Conservation (phyloP, 1,284 basidiomycete species). For the Austropuccinia psidii region DNA sequence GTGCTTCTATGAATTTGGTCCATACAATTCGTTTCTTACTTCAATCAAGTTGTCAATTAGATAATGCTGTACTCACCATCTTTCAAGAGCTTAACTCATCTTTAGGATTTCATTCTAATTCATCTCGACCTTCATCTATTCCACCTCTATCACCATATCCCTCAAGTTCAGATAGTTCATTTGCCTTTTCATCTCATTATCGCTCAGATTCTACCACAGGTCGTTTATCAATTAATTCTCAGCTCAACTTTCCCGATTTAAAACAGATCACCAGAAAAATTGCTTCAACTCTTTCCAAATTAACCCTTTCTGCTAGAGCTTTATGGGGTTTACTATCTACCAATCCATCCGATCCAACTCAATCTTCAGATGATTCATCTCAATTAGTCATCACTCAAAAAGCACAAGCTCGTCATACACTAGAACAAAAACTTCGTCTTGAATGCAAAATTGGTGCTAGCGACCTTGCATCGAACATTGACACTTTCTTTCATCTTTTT, state of each 20-base stretch:
- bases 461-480: slow-evolving; percentile 21
- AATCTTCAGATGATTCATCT: slow-evolving; percentile 50
- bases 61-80: slow-evolving; percentile 20
- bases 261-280: slow-evolving; percentile 50
- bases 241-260: slow-evolving; percentile 42
- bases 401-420: slow-evolving; percentile 32
- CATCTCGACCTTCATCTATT: slow-evolving; percentile 38
- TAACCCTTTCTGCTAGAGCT: slow-evolving; percentile 50
- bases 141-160: slow-evolving; percentile 19
- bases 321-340: slow-evolving; percentile 42
- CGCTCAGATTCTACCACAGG: slow-evolving; percentile 12
- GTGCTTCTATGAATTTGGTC: slow-evolving; percentile 14
- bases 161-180: slow-evolving; percentile 34
- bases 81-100: slow-evolving; percentile 41
- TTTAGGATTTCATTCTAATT: slow-evolving; percentile 53
- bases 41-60: slow-evolving; percentile 24
- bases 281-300: slow-evolving; percentile 50
- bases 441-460: slow-evolving; percentile 35
- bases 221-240: not conserved
- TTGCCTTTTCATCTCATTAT: slow-evolving; percentile 2
- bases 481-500: slow-evolving; percentile 32
- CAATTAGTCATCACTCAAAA: slow-evolving; percentile 38
- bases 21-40: slow-evolving; percentile 28
- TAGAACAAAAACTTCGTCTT: slow-evolving; percentile 30
- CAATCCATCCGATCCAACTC: slow-evolving; percentile 30